Base-by-base conservation (phyloP, 2,329 filamentous ascomycete genomes). In the Penicillium sp. region DNA sequence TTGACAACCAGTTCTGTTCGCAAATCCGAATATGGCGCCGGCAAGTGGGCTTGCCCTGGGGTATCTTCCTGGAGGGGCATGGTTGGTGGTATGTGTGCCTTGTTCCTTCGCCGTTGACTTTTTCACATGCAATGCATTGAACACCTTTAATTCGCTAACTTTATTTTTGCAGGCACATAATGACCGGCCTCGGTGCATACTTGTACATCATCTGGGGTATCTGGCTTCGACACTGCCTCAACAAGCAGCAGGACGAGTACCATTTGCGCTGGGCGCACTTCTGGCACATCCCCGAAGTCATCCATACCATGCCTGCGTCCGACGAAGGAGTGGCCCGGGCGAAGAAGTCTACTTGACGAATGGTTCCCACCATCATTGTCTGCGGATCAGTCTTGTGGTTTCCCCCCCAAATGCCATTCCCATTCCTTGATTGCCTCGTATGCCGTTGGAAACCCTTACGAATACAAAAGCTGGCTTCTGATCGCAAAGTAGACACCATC, bases 161-260 rank as follows among this genome's bases (percentile, higher is more conserved):
- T 38, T 45, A 39, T 32, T 19, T n/a, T 20, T 19, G 5, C 37
- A 76, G 84, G 84, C 87, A 91, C 67, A 58, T 91, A 25, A 82
- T 91, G 76, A 93, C 87, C 0, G 87, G 87, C 9, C 72, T 83
- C 23, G 87, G 87, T 61, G 87, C 87, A 11, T 94, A 94, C 64
- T 85, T 84, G 59, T 88, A 91, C 60, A 87, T 94, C 52, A 72
- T 81, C 10, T 94, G 87, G 87, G 84, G 86, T 10, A 81, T 90
- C 17, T 91, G 86, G 83, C 74, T 93, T 13, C 79, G 86, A 27
- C 81, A 84, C 47, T 88, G 86, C 54, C 69, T 93, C 34, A 86
- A 89, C 47, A 79, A 81, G 3, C 75, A 75, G 31, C 84, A 87
- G 56, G 78, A 85, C 28, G 79, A 89, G 57, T 93, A 81, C 58